Percentiles rank a stretch among this genome's conserved stretches.
Evolutionary conservation across 1,284 basidiomycete genomes (phyloP).

Genomic region (Boletus holoroseus): DNA sequence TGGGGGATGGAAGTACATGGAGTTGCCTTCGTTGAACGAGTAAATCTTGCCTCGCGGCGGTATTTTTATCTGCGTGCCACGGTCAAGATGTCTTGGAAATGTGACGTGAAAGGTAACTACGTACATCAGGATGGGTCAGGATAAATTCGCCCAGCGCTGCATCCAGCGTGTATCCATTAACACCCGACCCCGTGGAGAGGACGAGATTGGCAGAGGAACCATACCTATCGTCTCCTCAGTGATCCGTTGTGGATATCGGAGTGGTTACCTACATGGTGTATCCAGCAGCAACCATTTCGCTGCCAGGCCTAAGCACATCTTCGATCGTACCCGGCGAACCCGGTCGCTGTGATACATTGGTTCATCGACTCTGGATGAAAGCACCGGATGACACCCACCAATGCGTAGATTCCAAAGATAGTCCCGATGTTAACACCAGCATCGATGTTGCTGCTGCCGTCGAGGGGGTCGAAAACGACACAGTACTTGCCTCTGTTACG

Average conservation of each 20-base stretch:
- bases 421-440: conserved; percentile 99
- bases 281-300: conserved; percentile 97
- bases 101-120: conserved; percentile 24
- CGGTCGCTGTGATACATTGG: conserved; percentile 45
- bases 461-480: conserved; percentile 98
- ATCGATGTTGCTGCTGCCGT: conserved; percentile 98
- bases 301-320: conserved; percentile 92
- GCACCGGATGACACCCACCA: conserved; percentile 48
- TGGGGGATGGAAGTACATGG: conserved; percentile 88
- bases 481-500: conserved; percentile 81
- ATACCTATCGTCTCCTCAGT: conserved; percentile 58
- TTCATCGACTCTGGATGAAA: not conserved
- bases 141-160: conserved; percentile 97
- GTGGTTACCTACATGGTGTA: conserved; percentile 78
- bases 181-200: conserved; percentile 90
- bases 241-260: conserved; percentile 4
- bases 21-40: conserved; percentile 99
- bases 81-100: conserved; percentile 4
- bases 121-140: conserved; percentile 91
- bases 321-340: conserved; percentile 74
- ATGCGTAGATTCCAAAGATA: conserved; percentile 96
- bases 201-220: conserved; percentile 98
- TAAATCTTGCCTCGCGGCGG: conserved; percentile 97
- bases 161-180: conserved; percentile 98
- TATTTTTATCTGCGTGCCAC: conserved; percentile 69